Conservation (phyloP, 306 rosid genomes). For the Casuarina cunninghamiana region DNA sequence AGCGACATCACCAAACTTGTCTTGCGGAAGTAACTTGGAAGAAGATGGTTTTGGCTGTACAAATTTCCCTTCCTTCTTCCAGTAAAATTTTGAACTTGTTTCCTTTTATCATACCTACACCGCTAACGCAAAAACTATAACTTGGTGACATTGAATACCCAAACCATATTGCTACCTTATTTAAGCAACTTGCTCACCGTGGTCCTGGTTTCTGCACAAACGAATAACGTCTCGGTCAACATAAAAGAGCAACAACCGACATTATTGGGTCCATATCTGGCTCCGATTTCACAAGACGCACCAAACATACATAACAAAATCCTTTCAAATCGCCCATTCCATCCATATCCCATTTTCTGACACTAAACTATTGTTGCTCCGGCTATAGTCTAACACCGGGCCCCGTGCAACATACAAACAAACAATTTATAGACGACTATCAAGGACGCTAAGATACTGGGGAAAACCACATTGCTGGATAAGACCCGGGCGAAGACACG, state of each 20-base stretch:
- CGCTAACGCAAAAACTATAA: too few species aligned
- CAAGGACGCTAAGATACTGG: not conserved
- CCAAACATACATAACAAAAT: not conserved
- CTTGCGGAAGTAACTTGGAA: too few species aligned
- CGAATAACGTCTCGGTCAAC: not conserved
- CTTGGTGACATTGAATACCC: too few species aligned
- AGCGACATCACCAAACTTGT: too few species aligned
- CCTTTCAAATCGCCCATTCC: too few species aligned
- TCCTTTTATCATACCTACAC: too few species aligned
- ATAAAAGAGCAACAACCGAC: conserved; percentile 10
- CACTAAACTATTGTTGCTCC: too few species aligned
- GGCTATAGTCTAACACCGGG: not conserved
- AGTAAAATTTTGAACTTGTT: too few species aligned
- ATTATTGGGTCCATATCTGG: conserved; percentile 1
- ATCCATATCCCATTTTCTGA: too few species aligned
- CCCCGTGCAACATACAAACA: not conserved
- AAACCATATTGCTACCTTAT: not conserved
- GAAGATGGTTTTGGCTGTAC: too few species aligned
- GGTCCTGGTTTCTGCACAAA: not conserved
- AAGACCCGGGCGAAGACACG: not conserved
- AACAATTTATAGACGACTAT: not conserved
- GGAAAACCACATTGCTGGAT: not conserved
- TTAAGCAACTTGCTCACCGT: too few species aligned
- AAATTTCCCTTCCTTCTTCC: too few species aligned
- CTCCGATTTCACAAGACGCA: not conserved